These are phyloP conservation scores for Carex arenaria DNA, from an alignment of 202 grass and related monocot species.

Conservation along the genomic window DNA sequence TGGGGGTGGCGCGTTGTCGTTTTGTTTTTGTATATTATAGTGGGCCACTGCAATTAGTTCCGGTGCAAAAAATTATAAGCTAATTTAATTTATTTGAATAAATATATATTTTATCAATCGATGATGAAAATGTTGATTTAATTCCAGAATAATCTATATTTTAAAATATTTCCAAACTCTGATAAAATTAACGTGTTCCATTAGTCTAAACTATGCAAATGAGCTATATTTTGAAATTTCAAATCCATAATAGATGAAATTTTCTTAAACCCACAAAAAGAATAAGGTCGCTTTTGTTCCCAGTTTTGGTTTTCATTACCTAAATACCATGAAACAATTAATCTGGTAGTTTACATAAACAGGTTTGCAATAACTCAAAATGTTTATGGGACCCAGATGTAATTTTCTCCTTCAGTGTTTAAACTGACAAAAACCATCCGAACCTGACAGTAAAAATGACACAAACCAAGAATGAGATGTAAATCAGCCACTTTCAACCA, in stretches of 20 bases:
- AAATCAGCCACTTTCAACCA: neutral
- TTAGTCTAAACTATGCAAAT: neutral
- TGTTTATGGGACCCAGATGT: neutral
- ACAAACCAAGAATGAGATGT: neutral
- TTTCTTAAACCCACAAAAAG: no score
- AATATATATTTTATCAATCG: neutral
- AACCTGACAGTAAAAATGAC: neutral
- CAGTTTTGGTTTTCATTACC: no score
- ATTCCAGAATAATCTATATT: neutral
- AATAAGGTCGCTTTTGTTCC: no score
- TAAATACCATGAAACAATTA: neutral
- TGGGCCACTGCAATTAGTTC: neutral
- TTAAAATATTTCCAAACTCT: neutral
- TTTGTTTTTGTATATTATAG: neutral
- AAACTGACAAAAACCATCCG: neutral
- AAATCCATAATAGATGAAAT: neutral
- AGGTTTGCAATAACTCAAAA: neutral
- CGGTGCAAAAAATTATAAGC: no score
- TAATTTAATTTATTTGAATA: neutral
- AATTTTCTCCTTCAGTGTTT: neutral
- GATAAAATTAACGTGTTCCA: no score
- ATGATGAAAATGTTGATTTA: neutral
- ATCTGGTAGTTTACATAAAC: neutral
- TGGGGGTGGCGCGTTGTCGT: neutral
- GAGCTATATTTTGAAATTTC: neutral